Percentiles rank a stretch among this genome's conserved stretches.
phyloP scores from a whole-genome alignment of 2,329 filamentous ascomycete species.

The Diaporthe sp. region DNA sequence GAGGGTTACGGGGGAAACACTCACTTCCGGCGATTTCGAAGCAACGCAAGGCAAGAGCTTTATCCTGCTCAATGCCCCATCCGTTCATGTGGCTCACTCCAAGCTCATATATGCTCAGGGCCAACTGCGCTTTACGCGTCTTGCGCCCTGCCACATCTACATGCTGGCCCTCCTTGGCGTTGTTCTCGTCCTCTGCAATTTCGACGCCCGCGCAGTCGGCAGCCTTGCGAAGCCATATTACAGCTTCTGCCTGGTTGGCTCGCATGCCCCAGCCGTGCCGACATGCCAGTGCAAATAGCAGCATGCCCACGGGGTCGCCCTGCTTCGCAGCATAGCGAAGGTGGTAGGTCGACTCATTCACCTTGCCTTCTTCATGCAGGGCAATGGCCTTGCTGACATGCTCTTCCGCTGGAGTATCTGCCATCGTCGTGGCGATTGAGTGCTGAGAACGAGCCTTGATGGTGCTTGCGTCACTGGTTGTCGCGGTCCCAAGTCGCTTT shows the following conservation, averaged over 20 bases:
- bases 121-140: constrained; percentile 91
- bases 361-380: constrained; percentile 86
- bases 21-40: constrained; percentile 94
- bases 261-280: constrained; percentile 99
- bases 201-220: constrained; percentile 87
- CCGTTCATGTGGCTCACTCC: constrained; percentile 98
- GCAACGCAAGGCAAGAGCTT: constrained; percentile 86
- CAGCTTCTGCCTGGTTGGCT: constrained; percentile 88
- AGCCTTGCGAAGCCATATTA: constrained; percentile 92
- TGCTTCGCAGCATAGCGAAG: constrained; percentile 88
- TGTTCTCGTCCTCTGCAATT: constrained; percentile 84
- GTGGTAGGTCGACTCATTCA: constrained; percentile 97
- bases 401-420: constrained; percentile 85
- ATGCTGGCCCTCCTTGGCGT: constrained; percentile 71
- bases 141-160: constrained; percentile 80
- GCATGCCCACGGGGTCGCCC: constrained; percentile 92
- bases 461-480: constrained; percentile 69
- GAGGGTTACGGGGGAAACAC: constrained; percentile 48
- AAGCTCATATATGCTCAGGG: constrained; percentile 94
- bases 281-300: constrained; percentile 94
- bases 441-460: constrained; percentile 60
- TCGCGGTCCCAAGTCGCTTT: constrained; percentile 54
- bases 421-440: constrained; percentile 64
- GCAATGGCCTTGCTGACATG: constrained; percentile 92
- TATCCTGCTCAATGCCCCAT: constrained; percentile 97